phyloP scores from a whole-genome alignment of 2,329 filamentous ascomycete species.

The Periconia macrospinosa region DNA sequence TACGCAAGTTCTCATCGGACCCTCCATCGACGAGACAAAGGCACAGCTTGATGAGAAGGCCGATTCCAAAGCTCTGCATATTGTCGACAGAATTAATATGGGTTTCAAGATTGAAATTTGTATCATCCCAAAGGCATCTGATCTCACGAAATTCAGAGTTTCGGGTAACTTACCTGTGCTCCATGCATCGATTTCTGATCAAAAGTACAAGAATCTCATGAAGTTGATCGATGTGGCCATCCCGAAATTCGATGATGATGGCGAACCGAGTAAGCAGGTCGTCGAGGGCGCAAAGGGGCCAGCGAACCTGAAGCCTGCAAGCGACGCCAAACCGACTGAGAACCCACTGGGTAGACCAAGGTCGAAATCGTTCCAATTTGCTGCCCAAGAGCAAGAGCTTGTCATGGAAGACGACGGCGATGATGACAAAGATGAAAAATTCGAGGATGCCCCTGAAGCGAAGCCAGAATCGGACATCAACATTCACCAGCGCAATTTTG shows the following conservation, averaged over 20 bases:
- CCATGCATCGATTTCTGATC: conserved; percentile 88
- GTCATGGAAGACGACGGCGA: conserved; percentile 74
- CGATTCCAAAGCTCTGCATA: conserved; percentile 73
- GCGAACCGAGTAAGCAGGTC: conserved; percentile 41
- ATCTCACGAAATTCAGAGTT: conserved; percentile 87
- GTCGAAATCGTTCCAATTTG: conserved; percentile 74
- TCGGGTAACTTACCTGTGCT: conserved; percentile 90
- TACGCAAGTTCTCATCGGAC: conserved; percentile 92
- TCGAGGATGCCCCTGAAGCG: conserved; percentile 68
- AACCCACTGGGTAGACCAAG: conserved; percentile 55
- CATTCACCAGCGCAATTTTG: conserved; percentile 86
- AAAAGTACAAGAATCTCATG: conserved; percentile 97
- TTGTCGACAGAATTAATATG: conserved; percentile 96
- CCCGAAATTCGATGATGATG: conserved; percentile 72
- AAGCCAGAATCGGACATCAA: conserved; percentile 54
- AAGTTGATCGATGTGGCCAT: conserved; percentile 93
- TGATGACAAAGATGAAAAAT: conserved; percentile 63
- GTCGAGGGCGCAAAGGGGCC: conserved; percentile 37
- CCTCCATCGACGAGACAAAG: conserved; percentile 88
- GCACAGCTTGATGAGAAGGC: conserved; percentile 72
- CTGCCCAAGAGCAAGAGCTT: conserved; percentile 72
- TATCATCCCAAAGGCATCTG: conserved; percentile 93
- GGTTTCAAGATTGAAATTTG: conserved; percentile 96
- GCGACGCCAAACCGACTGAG: conserved; percentile 27
- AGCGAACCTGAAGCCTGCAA: conserved; percentile 41